Evolutionary conservation across 352 stramenopile genomes (phyloP), one percentile per base, ranked within the genome.

Genomic region (Phytopythium helicoides): DNA sequence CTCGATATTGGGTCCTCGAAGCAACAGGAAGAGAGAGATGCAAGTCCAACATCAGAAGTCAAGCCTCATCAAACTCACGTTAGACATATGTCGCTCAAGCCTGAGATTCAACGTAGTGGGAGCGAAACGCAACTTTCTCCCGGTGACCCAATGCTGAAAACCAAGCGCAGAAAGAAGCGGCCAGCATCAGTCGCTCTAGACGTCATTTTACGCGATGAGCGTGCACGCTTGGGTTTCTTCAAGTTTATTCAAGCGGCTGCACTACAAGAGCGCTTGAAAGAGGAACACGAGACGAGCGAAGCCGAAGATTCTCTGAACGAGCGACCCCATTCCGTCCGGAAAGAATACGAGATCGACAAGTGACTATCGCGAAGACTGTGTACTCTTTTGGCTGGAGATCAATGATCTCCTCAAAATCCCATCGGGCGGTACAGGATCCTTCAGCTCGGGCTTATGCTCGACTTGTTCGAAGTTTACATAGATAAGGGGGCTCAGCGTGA

Each of bases 381-480:
- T 78, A 9, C 42, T 87, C n/a, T 87, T 86, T 37, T 87, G 76
- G 76, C 61, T 87, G 15, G 76, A 87, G 45, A 84, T 87, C 36
- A 81, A 58, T 25, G 76, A 86, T 25, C 41, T 87, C 35, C 66
- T 87, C 25, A 87, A 85, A 58, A 85, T 87, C 18, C 76, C 73
- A 6, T 37, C 59, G 0, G 59, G 55, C 34, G 55, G 54, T 6
- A 59, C 68, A 0, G 76, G 73, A 0, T 69, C 66, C 37, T 87
- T 87, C 73, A 84, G 45, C 59, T 82, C 15, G 71, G 73, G 2
- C 56, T 87, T 22, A 82, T 87, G 73, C 56, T 76, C 9, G 76
- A 86, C 34, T 47, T 87, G 3, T 87, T 73, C 37, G 73, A 85
- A 25, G 66, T 77, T 4, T 87, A 87, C 54, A 50, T 86, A 1